A percentile compares a stretch with the other conserved stretches of the same genome.
phyloP scores from a whole-genome alignment of 1,139 yeast genomes.

The Yamadazyma mexicana region DNA sequence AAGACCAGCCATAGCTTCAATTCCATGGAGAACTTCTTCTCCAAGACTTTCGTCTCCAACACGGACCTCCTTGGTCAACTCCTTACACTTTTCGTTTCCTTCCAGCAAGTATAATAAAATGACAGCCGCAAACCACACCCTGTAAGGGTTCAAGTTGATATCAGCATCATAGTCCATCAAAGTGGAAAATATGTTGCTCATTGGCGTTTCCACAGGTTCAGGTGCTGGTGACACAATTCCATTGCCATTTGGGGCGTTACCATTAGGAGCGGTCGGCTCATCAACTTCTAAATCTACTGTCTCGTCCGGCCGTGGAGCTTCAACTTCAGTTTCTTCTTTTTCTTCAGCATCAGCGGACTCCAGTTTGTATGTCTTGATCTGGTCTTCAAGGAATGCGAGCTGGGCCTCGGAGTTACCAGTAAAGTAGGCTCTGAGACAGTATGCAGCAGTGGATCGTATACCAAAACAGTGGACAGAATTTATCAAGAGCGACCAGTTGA shows the following conservation, averaged over 20 bases:
- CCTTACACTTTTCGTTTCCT: constrained; percentile 53
- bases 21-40: constrained; percentile 71
- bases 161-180: constrained; percentile 80
- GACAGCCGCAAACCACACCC: constrained; percentile 80
- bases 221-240: background rate
- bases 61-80: constrained; percentile 52
- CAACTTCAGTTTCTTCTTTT: constrained; percentile 4
- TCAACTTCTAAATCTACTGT: background rate
- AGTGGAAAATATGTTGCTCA: constrained; percentile 61
- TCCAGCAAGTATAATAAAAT: constrained; percentile 64
- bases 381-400: constrained; percentile 61
- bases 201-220: constrained; percentile 22
- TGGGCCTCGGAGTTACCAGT: constrained; percentile 64
- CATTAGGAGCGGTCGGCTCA: background rate
- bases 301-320: background rate
- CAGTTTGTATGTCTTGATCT: constrained; percentile 46
- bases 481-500: constrained; percentile 77
- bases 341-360: no score
- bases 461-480: constrained; percentile 86
- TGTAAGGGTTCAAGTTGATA: constrained; percentile 77
- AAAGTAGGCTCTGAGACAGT: constrained; percentile 68
- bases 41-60: constrained; percentile 68
- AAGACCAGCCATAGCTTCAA: constrained; percentile 80
- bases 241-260: background rate
- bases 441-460: constrained; percentile 69